Percentiles rank a stretch among this genome's conserved stretches.
phyloP scores from a whole-genome alignment of 2,329 filamentous ascomycete species.

The Thermothelomyces thermophilus region DNA sequence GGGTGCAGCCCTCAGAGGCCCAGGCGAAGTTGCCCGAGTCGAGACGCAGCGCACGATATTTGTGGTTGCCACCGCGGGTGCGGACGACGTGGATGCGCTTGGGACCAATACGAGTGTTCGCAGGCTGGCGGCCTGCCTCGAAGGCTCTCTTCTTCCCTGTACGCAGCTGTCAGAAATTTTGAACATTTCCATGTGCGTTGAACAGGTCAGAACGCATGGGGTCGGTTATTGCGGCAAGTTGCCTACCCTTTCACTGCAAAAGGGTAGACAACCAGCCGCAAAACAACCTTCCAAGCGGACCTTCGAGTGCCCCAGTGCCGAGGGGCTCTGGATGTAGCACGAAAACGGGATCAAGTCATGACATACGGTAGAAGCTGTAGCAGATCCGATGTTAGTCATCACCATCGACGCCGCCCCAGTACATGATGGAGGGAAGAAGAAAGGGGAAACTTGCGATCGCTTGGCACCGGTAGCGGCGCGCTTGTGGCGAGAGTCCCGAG shows the following conservation, averaged over 20 bases:
- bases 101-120: constrained; percentile 96
- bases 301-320: constrained; percentile 51
- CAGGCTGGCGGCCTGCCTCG: constrained; percentile 98
- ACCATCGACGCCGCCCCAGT: not conserved
- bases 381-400: constrained; percentile 19
- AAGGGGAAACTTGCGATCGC: constrained; percentile 49
- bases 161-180: constrained; percentile 26
- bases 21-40: constrained; percentile 99
- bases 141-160: constrained; percentile 91
- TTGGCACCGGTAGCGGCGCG: constrained; percentile 98
- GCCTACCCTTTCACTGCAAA: not conserved
- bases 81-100: constrained; percentile 40
- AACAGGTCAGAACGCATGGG: constrained; percentile 68
- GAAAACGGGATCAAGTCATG: constrained; percentile 21
- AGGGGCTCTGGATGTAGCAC: constrained; percentile 29
- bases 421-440: not conserved
- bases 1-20: constrained; percentile 95
- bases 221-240: constrained; percentile 21
- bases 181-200: constrained; percentile 33
- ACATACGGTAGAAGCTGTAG: constrained; percentile 67
- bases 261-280: constrained; percentile 1
- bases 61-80: constrained; percentile 78
- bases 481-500: constrained; percentile 99
- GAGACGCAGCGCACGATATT: constrained; percentile 98
- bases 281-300: constrained; percentile 52